Evolutionary conservation across 306 rosid genomes (phyloP).

Genomic region (Spatholobus suberectus): DNA sequence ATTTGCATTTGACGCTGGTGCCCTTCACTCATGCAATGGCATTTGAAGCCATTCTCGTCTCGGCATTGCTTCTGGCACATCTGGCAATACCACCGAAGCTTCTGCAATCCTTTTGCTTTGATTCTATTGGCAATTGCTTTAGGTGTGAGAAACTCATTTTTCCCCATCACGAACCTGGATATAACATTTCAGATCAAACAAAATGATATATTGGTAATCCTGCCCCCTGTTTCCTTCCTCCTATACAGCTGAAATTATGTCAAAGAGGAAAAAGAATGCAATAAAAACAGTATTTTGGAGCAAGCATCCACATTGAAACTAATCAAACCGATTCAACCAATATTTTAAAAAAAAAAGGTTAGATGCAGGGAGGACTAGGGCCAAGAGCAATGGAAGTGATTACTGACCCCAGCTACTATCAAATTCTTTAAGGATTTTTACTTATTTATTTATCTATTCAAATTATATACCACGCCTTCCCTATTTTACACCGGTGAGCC

Average conservation of each 20-base stretch:
- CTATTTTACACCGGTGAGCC: too few species aligned
- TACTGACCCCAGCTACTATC: too few species aligned
- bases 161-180: slow-evolving; percentile 66
- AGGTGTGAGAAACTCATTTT: slow-evolving; percentile 86
- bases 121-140: slow-evolving; percentile 92
- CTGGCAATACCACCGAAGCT: slow-evolving; percentile 97
- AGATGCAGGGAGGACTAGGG: too few species aligned
- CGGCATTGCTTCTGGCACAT: slow-evolving; percentile 99
- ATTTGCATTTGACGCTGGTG: slow-evolving; percentile 97
- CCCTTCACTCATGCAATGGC: slow-evolving; percentile 93
- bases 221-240: background rate
- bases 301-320: background rate
- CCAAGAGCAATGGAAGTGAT: too few species aligned
- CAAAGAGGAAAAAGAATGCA: background rate
- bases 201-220: background rate
- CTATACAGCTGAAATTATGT: background rate
- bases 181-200: slow-evolving; percentile 16
- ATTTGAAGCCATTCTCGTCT: slow-evolving; percentile 93
- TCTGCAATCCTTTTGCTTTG: slow-evolving; percentile 95
- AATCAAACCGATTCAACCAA: too few species aligned
- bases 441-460: too few species aligned
- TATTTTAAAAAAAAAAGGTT: too few species aligned
- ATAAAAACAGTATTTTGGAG: background rate
- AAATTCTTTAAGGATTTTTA: too few species aligned
- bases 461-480: too few species aligned